Percentiles rank a stretch among this genome's conserved stretches.
Evolutionary conservation across 257 asterid genomes (phyloP).

Genomic region (Verbascum thapsus): DNA sequence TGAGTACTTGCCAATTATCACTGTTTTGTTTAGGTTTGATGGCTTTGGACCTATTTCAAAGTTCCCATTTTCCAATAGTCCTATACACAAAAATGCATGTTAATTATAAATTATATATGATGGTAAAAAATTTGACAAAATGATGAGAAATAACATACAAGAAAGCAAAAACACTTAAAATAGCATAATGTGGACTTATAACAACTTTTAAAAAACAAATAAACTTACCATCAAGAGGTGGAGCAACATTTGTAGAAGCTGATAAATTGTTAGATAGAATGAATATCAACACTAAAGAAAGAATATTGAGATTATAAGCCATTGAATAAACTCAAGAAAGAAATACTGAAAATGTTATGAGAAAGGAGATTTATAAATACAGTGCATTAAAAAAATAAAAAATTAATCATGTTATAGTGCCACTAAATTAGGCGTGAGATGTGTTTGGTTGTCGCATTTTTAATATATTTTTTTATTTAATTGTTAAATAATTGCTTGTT

Average conservation of each 20-base stretch:
- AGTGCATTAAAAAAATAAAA: slow-evolving; percentile 1
- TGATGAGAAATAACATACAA: background rate
- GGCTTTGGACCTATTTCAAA: slow-evolving; percentile 66
- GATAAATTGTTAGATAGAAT: slow-evolving; percentile 31
- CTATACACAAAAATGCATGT: slow-evolving; percentile 28
- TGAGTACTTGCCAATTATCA: slow-evolving; percentile 61
- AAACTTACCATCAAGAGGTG: slow-evolving; percentile 55
- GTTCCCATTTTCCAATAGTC: slow-evolving; percentile 63
- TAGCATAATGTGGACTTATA: too few species aligned
- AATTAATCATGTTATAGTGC: slow-evolving; percentile 42
- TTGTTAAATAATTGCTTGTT: slow-evolving; percentile 20
- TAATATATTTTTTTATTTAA: background rate
- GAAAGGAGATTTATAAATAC: slow-evolving; percentile 13
- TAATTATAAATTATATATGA: background rate
- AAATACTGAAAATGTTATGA: background rate
- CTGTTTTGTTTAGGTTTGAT: slow-evolving; percentile 54
- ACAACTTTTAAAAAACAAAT: background rate
- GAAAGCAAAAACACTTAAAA: too few species aligned
- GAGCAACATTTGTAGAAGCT: slow-evolving; percentile 38
- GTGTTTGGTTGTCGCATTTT: slow-evolving; percentile 45
- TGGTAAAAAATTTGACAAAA: slow-evolving; percentile 7
- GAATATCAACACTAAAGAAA: slow-evolving; percentile 36
- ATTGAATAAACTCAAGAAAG: slow-evolving; percentile 29
- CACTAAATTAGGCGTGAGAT: slow-evolving; percentile 58
- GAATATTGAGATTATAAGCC: slow-evolving; percentile 40